These are phyloP conservation scores for Lizonia empirigonia DNA, from an alignment of 2,329 filamentous ascomycete species.

Conservation along the genomic window DNA sequence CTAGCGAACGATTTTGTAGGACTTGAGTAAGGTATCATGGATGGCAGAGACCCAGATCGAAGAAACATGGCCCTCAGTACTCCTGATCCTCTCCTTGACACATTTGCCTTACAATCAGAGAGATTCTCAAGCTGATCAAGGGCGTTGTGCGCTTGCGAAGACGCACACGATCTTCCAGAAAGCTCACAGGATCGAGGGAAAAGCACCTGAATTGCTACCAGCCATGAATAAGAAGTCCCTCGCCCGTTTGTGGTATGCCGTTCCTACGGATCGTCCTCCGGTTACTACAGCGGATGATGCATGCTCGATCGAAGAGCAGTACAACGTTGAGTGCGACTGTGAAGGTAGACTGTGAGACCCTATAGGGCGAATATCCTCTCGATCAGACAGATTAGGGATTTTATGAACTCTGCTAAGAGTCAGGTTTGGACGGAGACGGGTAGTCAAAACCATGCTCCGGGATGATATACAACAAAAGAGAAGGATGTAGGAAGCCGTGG, in stretches of 20 bases:
- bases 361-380: neutral
- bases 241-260: neutral
- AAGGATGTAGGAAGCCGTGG: neutral
- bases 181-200: neutral
- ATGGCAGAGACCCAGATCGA: neutral
- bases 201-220: neutral
- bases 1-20: neutral
- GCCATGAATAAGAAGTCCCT: neutral
- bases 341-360: neutral
- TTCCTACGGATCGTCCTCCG: neutral
- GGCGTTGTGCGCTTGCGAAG: neutral
- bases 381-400: no score
- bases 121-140: neutral
- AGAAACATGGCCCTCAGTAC: neutral
- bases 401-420: no score
- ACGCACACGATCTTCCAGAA: neutral
- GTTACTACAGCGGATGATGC: neutral
- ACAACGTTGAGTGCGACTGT: neutral
- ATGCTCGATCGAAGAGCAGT: neutral
- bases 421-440: no score
- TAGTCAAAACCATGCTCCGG: no score
- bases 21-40: neutral
- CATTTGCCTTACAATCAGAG: neutral
- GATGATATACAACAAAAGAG: neutral
- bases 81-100: neutral